A percentile compares a stretch with the other conserved stretches of the same genome.
phyloP scores from a whole-genome alignment of 306 rosid genomes.

The Prinsepia uniflora region DNA sequence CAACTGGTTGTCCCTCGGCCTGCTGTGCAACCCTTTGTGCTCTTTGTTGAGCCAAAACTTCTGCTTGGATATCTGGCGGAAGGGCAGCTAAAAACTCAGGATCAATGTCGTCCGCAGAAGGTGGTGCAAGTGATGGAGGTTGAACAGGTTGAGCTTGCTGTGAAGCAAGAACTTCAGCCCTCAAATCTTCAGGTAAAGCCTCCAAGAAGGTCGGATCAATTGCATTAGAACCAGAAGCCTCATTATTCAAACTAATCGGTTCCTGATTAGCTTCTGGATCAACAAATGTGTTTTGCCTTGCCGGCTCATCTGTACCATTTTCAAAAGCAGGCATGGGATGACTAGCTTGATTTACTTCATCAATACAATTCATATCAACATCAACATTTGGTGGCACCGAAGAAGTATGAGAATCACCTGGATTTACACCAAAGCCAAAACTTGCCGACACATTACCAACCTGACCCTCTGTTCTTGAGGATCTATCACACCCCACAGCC shows the following conservation, averaged over 20 bases:
- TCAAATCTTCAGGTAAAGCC: constrained; percentile 91
- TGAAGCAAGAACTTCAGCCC: constrained; percentile 95
- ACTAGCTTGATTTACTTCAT: constrained; percentile 51
- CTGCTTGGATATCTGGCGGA: constrained; percentile 97
- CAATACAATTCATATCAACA: constrained; percentile 69
- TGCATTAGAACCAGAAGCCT: constrained; percentile 73
- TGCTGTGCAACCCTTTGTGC: constrained; percentile 88
- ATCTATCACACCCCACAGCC: constrained; percentile 47
- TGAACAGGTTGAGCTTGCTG: constrained; percentile 96
- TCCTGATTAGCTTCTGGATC: constrained; percentile 44
- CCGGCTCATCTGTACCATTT: constrained; percentile 46
- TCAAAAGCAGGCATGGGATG: constrained; percentile 47
- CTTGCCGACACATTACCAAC: constrained; percentile 37
- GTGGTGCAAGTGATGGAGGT: constrained; percentile 80
- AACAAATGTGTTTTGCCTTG: constrained; percentile 46
- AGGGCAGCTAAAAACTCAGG: constrained; percentile 99
- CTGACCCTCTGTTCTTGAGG: constrained; percentile 48
- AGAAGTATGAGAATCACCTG: constrained; percentile 44
- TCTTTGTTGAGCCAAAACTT: constrained; percentile 95
- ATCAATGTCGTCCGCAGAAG: constrained; percentile 91
- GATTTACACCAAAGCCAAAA: constrained; percentile 41
- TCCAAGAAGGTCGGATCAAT: constrained; percentile 98
- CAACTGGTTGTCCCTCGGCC: constrained; percentile 99
- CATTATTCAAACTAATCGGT: constrained; percentile 55
- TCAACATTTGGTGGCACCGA: constrained; percentile 49